Percentiles rank a stretch among this genome's conserved stretches.
These are phyloP conservation scores for Eucalyptus sp. DNA, from an alignment of 345 rosid genomes.

Conservation along the genomic window DNA sequence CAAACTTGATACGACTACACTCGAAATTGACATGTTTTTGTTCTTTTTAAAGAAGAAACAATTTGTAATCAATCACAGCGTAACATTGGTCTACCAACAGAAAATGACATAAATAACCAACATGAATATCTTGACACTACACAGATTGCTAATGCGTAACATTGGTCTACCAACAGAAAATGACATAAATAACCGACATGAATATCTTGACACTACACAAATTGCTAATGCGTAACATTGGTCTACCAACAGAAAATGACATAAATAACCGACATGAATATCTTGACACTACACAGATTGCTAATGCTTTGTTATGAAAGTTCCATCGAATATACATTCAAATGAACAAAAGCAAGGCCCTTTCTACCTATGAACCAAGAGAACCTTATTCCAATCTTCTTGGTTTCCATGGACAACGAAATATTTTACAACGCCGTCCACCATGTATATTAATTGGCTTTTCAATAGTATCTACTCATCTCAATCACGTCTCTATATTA, in stretches of 20 bases:
- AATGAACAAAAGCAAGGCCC: not conserved
- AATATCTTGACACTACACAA: not conserved
- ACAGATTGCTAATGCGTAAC: not conserved
- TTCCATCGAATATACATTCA: not conserved
- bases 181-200: not conserved
- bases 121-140: not conserved
- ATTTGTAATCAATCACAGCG: not conserved
- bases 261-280: not conserved
- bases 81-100: not conserved
- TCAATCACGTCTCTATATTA: not conserved
- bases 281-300: not conserved
- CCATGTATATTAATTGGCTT: not conserved
- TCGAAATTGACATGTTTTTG: not conserved
- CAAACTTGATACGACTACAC: fast-evolving
- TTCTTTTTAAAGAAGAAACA: not conserved
- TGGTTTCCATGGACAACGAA: not conserved
- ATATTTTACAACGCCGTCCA: not conserved
- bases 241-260: not conserved
- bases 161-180: not conserved
- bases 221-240: not conserved
- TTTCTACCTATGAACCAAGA: not conserved
- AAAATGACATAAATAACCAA: not conserved
- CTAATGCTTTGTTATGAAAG: not conserved
- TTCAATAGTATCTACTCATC: not conserved
- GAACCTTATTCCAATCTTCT: not conserved